Conservation (phyloP, 2,329 filamentous ascomycete species). For the Coniochaeta prunicola region DNA sequence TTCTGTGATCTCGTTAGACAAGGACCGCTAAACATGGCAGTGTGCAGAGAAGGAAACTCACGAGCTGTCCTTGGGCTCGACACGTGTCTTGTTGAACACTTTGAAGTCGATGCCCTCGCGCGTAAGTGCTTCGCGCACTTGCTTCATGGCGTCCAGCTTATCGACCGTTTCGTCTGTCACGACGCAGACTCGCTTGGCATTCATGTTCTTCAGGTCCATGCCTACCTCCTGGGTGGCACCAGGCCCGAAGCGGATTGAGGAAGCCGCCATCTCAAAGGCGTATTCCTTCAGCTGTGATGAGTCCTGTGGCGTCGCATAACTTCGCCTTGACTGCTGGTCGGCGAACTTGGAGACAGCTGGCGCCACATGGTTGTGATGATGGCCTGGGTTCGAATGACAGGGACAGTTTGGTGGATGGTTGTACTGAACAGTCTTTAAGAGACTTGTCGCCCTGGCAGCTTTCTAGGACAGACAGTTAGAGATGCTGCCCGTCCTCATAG, state of each 20-base stretch:
- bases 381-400: constrained; percentile 82
- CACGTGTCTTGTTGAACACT: constrained; percentile 71
- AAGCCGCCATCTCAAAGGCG: constrained; percentile 97
- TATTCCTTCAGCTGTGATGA: constrained; percentile 78
- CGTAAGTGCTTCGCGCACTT: constrained; percentile 73
- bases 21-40: background rate
- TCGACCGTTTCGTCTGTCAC: constrained; percentile 82
- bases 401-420: constrained; percentile 83
- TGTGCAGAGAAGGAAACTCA: constrained; percentile 32
- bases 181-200: constrained; percentile 78
- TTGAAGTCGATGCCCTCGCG: constrained; percentile 73
- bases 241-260: constrained; percentile 86
- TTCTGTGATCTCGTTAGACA: constrained; percentile 35
- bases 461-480: constrained; percentile 30
- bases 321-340: constrained; percentile 30
- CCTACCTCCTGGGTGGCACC: constrained; percentile 93
- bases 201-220: constrained; percentile 94
- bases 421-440: constrained; percentile 86
- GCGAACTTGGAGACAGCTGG: constrained; percentile 46
- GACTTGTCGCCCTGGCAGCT: constrained; percentile 57
- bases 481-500: background rate
- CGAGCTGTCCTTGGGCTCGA: constrained; percentile 95
- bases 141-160: constrained; percentile 81
- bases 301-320: constrained; percentile 71
- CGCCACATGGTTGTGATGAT: constrained; percentile 61